phyloP scores from a whole-genome alignment of 2,329 filamentous ascomycete genomes.

The Rutstroemia sp. region DNA sequence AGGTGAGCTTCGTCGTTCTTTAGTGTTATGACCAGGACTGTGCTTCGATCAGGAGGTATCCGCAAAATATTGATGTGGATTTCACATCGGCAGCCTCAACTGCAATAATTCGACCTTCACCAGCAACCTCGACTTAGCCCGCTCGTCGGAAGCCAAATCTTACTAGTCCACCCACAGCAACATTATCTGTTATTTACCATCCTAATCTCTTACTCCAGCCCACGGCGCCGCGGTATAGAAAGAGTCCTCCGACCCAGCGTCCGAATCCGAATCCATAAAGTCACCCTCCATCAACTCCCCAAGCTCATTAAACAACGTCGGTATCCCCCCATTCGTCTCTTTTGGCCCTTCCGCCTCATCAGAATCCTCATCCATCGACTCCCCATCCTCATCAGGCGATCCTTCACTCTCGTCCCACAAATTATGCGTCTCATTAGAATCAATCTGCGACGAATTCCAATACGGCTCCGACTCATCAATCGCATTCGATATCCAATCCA shows the following conservation, averaged over 20 bases:
- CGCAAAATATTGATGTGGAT: too few species aligned
- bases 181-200: too few species aligned
- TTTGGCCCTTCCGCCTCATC: neutral
- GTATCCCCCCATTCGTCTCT: neutral
- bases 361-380: slow-evolving; percentile 1
- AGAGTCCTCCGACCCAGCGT: slow-evolving; percentile 5
- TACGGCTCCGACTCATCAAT: slow-evolving; percentile 6
- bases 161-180: too few species aligned
- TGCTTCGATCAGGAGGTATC: too few species aligned
- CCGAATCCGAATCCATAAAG: neutral
- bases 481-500: neutral
- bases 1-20: too few species aligned
- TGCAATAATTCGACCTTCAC: too few species aligned
- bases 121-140: neutral
- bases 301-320: slow-evolving; percentile 5
- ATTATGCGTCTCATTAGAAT: neutral
- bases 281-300: slow-evolving; percentile 2
- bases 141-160: too few species aligned
- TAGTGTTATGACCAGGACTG: too few species aligned
- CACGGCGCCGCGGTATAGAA: slow-evolving; percentile 6
- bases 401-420: neutral
- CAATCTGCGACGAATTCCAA: slow-evolving; percentile 3
- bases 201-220: neutral
- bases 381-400: neutral
- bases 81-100: too few species aligned